Evolutionary conservation across 2,329 filamentous ascomycete genomes (phyloP).

Genomic region (Colletotrichum tropicale): DNA sequence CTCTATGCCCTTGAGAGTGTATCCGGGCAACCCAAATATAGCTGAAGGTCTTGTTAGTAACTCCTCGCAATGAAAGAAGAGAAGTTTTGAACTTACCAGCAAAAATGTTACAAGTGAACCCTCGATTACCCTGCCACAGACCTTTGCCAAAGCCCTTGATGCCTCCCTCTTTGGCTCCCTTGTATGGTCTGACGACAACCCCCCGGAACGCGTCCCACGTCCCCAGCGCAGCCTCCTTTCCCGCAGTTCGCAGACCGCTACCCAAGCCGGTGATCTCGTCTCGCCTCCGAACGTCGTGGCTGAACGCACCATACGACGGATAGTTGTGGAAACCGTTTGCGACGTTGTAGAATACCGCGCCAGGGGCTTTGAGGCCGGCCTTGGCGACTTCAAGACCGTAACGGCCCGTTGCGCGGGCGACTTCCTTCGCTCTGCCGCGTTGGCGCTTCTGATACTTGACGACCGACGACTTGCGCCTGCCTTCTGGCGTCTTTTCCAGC

Average conservation of each 20-base stretch:
- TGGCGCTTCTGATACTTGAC: not conserved
- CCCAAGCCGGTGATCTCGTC: slow-evolving; percentile 72
- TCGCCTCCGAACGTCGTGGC: slow-evolving; percentile 66
- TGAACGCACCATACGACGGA: slow-evolving; percentile 68
- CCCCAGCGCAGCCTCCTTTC: slow-evolving; percentile 67
- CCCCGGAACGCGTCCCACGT: slow-evolving; percentile 74
- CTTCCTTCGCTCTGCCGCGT: slow-evolving; percentile 22
- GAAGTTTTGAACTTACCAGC: slow-evolving; percentile 26
- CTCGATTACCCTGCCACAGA: slow-evolving; percentile 47
- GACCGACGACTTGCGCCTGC: not conserved
- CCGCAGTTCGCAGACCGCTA: slow-evolving; percentile 63
- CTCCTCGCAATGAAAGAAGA: not conserved
- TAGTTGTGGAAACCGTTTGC: slow-evolving; percentile 78
- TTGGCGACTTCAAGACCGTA: slow-evolving; percentile 64
- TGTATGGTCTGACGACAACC: slow-evolving; percentile 66
- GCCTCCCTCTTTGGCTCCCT: slow-evolving; percentile 68
- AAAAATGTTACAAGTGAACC: slow-evolving; percentile 47
- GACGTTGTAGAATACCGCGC: slow-evolving; percentile 71
- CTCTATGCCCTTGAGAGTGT: slow-evolving; percentile 57
- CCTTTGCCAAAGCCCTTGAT: slow-evolving; percentile 67
- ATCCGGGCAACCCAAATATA: slow-evolving; percentile 52
- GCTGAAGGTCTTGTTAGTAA: slow-evolving; percentile 30
- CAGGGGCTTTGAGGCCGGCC: slow-evolving; percentile 66
- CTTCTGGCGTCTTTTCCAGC: not conserved
- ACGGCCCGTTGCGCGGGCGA: slow-evolving; percentile 50